A percentile compares a stretch with the other conserved stretches of the same genome.
phyloP scores from a whole-genome alignment of 345 rosid species.

The Salix udensis region DNA sequence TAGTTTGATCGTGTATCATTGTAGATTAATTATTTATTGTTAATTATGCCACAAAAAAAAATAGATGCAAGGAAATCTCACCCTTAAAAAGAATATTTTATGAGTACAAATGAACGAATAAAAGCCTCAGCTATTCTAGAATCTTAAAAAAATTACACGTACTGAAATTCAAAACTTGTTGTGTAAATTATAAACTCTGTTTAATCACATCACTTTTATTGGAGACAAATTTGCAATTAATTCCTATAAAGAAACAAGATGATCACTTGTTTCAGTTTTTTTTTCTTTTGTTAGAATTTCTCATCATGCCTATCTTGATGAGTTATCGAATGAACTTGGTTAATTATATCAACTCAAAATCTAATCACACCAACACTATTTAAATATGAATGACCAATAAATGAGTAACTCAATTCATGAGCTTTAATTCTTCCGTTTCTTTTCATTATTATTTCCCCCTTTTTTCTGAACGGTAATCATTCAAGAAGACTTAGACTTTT shows the following conservation, averaged over 20 bases:
- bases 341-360: background rate
- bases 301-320: background rate
- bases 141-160: no score
- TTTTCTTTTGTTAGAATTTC: background rate
- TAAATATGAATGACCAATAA: background rate
- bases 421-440: background rate
- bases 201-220: no score
- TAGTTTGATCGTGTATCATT: no score
- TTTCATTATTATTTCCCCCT: background rate
- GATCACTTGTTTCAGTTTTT: background rate
- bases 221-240: background rate
- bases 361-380: background rate
- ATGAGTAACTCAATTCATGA: background rate
- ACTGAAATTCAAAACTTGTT: rapidly evolving
- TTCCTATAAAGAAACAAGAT: background rate
- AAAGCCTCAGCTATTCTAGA: rapidly evolving
- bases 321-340: background rate
- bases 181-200: rapidly evolving
- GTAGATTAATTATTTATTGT: no score
- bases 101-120: rapidly evolving
- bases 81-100: no score
- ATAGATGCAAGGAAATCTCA: no score
- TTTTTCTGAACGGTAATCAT: constrained; percentile 2
- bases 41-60: no score
- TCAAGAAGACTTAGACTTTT: constrained; percentile 14